phyloP scores from a whole-genome alignment of 2,329 filamentous ascomycete genomes.

The Stagonosporopsis chrysanthemi region DNA sequence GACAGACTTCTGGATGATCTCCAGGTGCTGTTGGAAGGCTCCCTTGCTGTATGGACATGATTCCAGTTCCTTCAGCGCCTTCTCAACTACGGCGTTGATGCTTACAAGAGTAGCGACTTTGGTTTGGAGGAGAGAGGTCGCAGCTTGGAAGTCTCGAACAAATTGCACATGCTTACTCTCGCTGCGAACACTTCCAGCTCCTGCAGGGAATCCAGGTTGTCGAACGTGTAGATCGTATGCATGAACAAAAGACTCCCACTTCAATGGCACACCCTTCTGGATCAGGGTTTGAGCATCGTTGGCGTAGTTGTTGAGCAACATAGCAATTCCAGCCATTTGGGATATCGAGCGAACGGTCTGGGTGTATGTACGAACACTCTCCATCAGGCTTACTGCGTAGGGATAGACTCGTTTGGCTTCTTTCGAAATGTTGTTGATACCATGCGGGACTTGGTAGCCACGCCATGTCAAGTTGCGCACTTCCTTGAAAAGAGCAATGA shows the following conservation, averaged over 20 bases:
- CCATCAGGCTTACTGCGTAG: slow-evolving; percentile 97
- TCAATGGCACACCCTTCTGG: slow-evolving; percentile 83
- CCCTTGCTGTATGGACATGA: slow-evolving; percentile 81
- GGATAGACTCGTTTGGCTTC: slow-evolving; percentile 99
- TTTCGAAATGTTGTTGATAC: slow-evolving; percentile 94
- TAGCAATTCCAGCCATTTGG: slow-evolving; percentile 85
- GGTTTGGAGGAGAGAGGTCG: slow-evolving; percentile 84
- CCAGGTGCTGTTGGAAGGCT: slow-evolving; percentile 81
- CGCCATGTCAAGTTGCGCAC: slow-evolving; percentile 96
- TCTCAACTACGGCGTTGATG: slow-evolving; percentile 83
- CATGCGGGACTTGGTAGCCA: slow-evolving; percentile 91
- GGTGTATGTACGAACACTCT: slow-evolving; percentile 91
- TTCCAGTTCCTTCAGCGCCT: slow-evolving; percentile 81
- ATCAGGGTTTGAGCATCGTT: slow-evolving; percentile 88
- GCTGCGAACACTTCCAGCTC: slow-evolving; percentile 63
- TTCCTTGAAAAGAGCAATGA: slow-evolving; percentile 98
- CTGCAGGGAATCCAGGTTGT: slow-evolving; percentile 65
- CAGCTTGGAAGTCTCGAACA: slow-evolving; percentile 88
- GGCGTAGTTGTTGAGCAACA: slow-evolving; percentile 87
- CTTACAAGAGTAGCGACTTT: slow-evolving; percentile 82
- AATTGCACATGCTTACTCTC: slow-evolving; percentile 98
- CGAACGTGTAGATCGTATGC: slow-evolving; percentile 90
- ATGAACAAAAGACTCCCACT: slow-evolving; percentile 98
- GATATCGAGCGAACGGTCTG: slow-evolving; percentile 86
- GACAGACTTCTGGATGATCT: slow-evolving; percentile 87